phyloP scores from a whole-genome alignment of 1,284 basidiomycete species.

The Leccinum glutinopallens region DNA sequence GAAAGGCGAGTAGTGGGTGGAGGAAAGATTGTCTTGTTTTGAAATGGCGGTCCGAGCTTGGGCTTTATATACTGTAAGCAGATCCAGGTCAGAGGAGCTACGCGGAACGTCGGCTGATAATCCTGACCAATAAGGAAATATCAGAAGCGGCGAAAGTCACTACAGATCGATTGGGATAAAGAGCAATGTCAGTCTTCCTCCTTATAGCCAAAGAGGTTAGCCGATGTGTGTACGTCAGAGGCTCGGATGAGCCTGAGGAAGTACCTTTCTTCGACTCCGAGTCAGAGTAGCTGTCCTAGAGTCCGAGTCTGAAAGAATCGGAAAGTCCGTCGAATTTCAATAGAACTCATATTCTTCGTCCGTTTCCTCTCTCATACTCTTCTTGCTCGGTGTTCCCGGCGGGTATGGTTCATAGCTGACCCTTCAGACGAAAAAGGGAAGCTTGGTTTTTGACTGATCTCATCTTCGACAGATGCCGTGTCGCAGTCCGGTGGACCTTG shows the following conservation, averaged over 20 bases:
- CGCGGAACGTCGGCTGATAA: background rate
- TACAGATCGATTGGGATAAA: background rate
- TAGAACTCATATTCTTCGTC: too few relatives aligned
- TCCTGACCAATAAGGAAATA: background rate
- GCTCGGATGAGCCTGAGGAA: background rate
- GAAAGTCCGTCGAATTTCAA: too few relatives aligned
- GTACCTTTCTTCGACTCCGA: too few relatives aligned
- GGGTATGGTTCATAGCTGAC: too few relatives aligned
- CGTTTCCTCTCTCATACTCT: too few relatives aligned
- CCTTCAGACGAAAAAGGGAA: too few relatives aligned
- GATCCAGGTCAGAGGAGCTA: background rate
- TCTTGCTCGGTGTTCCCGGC: too few relatives aligned
- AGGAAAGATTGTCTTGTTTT: background rate
- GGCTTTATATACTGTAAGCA: background rate
- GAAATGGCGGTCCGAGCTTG: background rate
- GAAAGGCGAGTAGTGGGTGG: background rate
- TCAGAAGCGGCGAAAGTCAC: background rate
- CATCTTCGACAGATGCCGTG: too few relatives aligned
- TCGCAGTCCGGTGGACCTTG: constrained; percentile 20
- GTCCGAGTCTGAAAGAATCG: too few relatives aligned
- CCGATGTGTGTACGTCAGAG: background rate
- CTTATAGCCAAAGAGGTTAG: background rate
- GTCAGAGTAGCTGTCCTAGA: too few relatives aligned
- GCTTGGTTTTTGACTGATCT: too few relatives aligned
- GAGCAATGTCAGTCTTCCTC: background rate